Conservation (phyloP, 2,329 filamentous ascomycete species). For the Ophiocordyceps polyrhachis-furcata region DNA sequence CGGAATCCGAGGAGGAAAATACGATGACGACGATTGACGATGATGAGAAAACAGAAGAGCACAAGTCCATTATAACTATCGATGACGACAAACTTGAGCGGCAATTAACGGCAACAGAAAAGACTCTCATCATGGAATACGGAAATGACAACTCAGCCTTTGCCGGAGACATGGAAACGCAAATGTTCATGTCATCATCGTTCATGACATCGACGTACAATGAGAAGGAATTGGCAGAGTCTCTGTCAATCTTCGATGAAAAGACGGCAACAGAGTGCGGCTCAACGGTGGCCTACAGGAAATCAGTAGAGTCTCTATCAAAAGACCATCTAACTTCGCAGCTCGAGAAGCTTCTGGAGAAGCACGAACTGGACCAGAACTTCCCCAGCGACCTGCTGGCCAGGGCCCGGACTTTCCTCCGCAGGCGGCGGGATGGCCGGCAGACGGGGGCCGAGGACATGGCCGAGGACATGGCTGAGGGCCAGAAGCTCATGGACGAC, state of each 20-base stretch:
- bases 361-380: constrained; percentile 27
- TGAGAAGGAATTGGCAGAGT: neutral
- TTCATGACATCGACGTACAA: neutral
- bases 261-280: neutral
- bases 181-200: too few relatives aligned
- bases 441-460: constrained; percentile 1
- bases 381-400: constrained; percentile 22
- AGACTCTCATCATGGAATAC: too few relatives aligned
- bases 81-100: too few relatives aligned
- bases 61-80: too few relatives aligned
- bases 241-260: neutral
- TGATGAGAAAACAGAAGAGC: too few relatives aligned
- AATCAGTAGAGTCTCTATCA: neutral
- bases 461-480: constrained; percentile 6
- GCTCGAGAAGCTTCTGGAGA: constrained; percentile 12
- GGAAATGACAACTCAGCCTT: too few relatives aligned
- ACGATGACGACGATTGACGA: too few relatives aligned
- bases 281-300: too few relatives aligned
- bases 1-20: neutral
- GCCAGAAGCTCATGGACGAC: constrained; percentile 5
- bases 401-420: constrained; percentile 21
- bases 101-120: too few relatives aligned
- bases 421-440: constrained; percentile 2
- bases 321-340: neutral
- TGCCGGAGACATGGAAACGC: too few relatives aligned